Evolutionary conservation across 2,329 filamentous ascomycete genomes (phyloP), one percentile per base, ranked within the genome.

Genomic region (Paecilomyces fulvus): DNA sequence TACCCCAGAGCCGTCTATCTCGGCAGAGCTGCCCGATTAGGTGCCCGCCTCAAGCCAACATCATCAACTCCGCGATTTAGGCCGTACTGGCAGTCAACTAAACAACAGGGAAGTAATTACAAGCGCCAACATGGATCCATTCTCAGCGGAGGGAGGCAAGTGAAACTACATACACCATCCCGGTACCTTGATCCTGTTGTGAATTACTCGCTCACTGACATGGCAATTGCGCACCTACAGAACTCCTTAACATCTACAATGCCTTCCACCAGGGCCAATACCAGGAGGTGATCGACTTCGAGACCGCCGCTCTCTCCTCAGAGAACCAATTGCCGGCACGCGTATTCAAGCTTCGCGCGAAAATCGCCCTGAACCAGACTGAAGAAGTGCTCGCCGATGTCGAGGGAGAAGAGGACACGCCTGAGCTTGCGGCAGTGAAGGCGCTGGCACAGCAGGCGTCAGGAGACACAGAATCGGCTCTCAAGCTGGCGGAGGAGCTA

Each of bases 271-370:
- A 84, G 73, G 91, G 89, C 70, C 92, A 95, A 79, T 96, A 90
- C 80, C 83, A 89, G 69, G 81, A 87, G 69, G 92, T 95, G 61
- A 75, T 95, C 74, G 87, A 94, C 77, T 95, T 91, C 76, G 88
- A 95, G 74, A 87, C 85, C 49, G 85, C 87, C 5, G 80, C 85
- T 58, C 87, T 97, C 68, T 94, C 89, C 49, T 64, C 85, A 61
- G 84, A 88, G 66, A 96, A 96, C 76, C 80, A 80, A 51, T 80
- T 91, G 12, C 84, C 90, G 48, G 88, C 89, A 46, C 86, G 86
- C 57, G 77, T 96, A 49, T 83, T 97, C 56, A 81, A 87, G 70
- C 84, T 92, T 61, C 89, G 94, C 70, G 86, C 92, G 49, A 87
- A 87, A 69, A 84, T 96, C 67, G 91, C 91, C 53, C 82, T 92